Percentiles rank a stretch among this genome's conserved stretches.
These are phyloP conservation scores for Solanum hybrid DNA, from an alignment of 305 asterid species.

Conservation along the genomic window DNA sequence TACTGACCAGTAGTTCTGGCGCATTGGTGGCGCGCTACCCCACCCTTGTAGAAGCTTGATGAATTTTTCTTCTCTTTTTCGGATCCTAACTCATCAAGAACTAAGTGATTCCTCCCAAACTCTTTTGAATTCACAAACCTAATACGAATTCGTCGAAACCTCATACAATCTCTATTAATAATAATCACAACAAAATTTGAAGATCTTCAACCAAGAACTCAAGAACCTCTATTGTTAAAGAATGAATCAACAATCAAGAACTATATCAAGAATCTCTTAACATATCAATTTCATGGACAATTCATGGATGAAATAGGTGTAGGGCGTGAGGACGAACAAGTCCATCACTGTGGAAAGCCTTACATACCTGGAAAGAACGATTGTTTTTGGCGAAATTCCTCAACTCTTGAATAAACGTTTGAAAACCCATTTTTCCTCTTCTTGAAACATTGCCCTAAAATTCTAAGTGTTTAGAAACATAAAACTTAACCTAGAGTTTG, in stretches of 20 bases:
- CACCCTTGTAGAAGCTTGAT: background rate
- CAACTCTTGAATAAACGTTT: background rate
- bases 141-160: background rate
- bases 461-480: background rate
- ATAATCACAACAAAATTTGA: background rate
- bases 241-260: no score
- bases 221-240: no score
- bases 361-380: no score
- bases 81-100: background rate
- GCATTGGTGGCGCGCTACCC: background rate
- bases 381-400: background rate
- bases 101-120: background rate
- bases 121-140: background rate
- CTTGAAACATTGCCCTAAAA: background rate
- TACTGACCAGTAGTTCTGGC: background rate
- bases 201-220: background rate
- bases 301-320: background rate
- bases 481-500: background rate
- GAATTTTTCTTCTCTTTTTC: no score
- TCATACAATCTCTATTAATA: background rate
- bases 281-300: no score
- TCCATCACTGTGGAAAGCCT: background rate
- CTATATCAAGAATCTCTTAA: no score
- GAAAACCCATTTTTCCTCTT: background rate
- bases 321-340: background rate